Base-by-base conservation (phyloP, 371 early-diverging fungal species). In the Mortierella sp. region DNA sequence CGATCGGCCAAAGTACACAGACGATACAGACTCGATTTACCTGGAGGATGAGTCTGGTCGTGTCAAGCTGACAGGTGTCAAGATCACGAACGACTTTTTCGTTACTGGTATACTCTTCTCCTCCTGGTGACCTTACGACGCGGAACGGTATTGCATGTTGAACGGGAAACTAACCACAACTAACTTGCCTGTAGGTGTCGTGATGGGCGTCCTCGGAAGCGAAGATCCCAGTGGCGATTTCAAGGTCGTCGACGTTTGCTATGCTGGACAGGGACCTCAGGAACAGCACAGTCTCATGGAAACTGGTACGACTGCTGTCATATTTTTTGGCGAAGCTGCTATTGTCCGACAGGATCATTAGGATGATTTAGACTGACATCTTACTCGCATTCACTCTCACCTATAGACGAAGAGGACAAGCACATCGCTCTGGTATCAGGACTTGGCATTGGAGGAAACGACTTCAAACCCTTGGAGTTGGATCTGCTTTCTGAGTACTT, bases 31-130 rank as follows among this genome's bases (percentile, higher is more conserved):
- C 75, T 85, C 84, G 21, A 87, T 95, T n/a, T 88, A 91, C 12
- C 79, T 98, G 58, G 99, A 98, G 80, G 99, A 98, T 87, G 98
- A 98, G 83, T 97, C 96, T 1, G 98, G 99, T 1, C 93, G 98
- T 51, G 91, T 98, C 43, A 77, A 89, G 81, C 83, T 89, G 94
- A 56, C 85, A 79, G 44, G 98, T 95, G 24, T 75, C 18, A 78
- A 79, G 6, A 78, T 89, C n/a, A 49, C 95, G 29, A 80, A 90
- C 24, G 83, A 87, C 41, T 76, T 90, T 32, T 86, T 96, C 71
- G 93, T 96, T 18, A 96, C 97, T 8, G 96, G 93, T 89, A 35
- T 35, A 24, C 24, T 29, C 32, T 32, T 16, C 35, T 32, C 3
- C 32, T 5, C 32, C 32, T 60, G 60, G 29, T 32, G 16, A 60